Conservation (phyloP, 2,329 filamentous ascomycete genomes). For the Beauveria sp. region DNA sequence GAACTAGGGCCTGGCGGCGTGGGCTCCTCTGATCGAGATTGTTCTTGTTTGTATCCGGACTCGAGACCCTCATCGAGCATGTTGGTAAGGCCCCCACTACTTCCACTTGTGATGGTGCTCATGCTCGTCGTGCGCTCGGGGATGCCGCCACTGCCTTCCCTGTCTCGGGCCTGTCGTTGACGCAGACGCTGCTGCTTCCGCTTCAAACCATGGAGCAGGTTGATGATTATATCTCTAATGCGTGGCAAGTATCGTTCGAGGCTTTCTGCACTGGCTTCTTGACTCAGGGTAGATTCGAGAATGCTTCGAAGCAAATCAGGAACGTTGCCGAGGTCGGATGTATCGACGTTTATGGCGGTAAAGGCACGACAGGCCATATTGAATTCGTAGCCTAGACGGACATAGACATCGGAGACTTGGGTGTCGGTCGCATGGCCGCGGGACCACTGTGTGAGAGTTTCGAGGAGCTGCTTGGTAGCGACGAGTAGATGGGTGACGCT, state of each 20-base stretch:
- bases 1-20: slow-evolving; percentile 22
- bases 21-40: slow-evolving; percentile 23
- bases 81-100: slow-evolving; percentile 46
- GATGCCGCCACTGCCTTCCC: slow-evolving; percentile 32
- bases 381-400: slow-evolving; percentile 95
- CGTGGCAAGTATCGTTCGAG: slow-evolving; percentile 88
- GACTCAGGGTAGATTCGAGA: slow-evolving; percentile 89
- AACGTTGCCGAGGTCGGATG: slow-evolving; percentile 86
- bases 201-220: slow-evolving; percentile 89
- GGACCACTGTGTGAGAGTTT: slow-evolving; percentile 97
- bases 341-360: slow-evolving; percentile 93
- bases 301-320: slow-evolving; percentile 86
- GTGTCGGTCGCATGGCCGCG: slow-evolving; percentile 84
- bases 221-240: slow-evolving; percentile 98
- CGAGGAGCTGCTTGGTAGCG: slow-evolving; percentile 93
- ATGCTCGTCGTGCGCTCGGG: slow-evolving; percentile 49
- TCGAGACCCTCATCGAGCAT: slow-evolving; percentile 54
- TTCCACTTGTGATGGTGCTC: slow-evolving; percentile 50
- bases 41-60: slow-evolving; percentile 39
- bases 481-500: slow-evolving; percentile 96
- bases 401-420: slow-evolving; percentile 96
- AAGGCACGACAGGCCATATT: slow-evolving; percentile 98
- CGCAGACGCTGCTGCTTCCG: slow-evolving; percentile 88
- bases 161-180: slow-evolving; percentile 53
- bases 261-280: slow-evolving; percentile 89